phyloP scores from a whole-genome alignment of 2,329 filamentous ascomycete genomes.

The Zelopaecilomyces penicillatus region DNA sequence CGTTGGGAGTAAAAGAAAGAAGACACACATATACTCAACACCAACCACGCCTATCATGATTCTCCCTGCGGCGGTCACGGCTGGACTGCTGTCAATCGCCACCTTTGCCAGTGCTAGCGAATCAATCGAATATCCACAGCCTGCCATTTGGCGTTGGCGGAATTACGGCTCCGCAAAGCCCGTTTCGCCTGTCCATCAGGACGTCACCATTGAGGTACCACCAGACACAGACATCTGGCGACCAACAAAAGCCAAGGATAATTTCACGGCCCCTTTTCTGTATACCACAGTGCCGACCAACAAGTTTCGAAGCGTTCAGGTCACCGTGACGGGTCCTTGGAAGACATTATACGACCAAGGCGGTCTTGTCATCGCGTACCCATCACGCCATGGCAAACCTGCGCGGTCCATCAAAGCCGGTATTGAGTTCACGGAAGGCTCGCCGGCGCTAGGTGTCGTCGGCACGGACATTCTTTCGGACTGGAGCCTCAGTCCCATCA shows the following conservation, averaged over 20 bases:
- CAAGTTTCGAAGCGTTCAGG: slow-evolving; percentile 10
- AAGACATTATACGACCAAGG: slow-evolving; percentile 14
- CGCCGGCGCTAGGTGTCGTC: slow-evolving; percentile 10
- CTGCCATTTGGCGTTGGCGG: slow-evolving; percentile 7
- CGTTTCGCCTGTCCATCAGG: slow-evolving; percentile 7
- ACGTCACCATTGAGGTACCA: slow-evolving; percentile 10
- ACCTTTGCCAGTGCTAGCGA: neutral
- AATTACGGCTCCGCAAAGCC: slow-evolving; percentile 6
- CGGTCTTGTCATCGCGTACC: slow-evolving; percentile 11
- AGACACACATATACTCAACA: no score
- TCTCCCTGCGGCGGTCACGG: no score
- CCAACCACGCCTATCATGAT: no score
- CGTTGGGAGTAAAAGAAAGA: no score
- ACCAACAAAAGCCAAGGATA: slow-evolving; percentile 7
- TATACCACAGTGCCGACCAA: slow-evolving; percentile 7
- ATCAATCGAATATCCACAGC: neutral
- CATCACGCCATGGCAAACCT: slow-evolving; percentile 1
- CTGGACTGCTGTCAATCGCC: no score
- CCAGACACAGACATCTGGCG: slow-evolving; percentile 14
- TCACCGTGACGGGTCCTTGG: slow-evolving; percentile 11
- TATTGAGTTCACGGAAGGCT: slow-evolving; percentile 11
- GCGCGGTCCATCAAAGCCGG: slow-evolving; percentile 13
- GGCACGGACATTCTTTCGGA: slow-evolving; percentile 11
- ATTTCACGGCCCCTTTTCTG: slow-evolving; percentile 12
- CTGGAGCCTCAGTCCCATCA: slow-evolving; percentile 11